A percentile compares a stretch with the other conserved stretches of the same genome.
Conservation (phyloP, 2,329 filamentous ascomycete genomes). For the Sporothrix mexicana region DNA sequence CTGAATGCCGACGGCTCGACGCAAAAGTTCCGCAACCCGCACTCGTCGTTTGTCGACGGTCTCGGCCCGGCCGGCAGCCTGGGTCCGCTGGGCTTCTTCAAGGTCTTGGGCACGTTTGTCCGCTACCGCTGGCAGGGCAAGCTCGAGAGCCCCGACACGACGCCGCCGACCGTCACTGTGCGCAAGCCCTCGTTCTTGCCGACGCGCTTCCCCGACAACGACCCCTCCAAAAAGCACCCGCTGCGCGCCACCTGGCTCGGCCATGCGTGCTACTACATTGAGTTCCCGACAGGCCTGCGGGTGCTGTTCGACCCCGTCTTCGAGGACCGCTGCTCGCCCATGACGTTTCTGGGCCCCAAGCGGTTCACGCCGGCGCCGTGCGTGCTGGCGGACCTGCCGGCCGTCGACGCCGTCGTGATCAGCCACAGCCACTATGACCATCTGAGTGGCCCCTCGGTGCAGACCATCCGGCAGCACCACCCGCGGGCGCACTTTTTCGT, state of each 20-base stretch:
- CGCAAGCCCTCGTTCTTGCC: constrained; percentile 70
- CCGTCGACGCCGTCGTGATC: constrained; percentile 78
- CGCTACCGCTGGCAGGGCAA: constrained; percentile 47
- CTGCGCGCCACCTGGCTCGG: constrained; percentile 93
- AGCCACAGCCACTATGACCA: constrained; percentile 95
- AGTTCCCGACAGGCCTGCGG: constrained; percentile 83
- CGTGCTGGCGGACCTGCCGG: constrained; percentile 75
- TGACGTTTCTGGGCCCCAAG: constrained; percentile 71
- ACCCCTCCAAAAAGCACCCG: background rate
- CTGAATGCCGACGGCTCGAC: constrained; percentile 48
- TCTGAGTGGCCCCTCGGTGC: constrained; percentile 76
- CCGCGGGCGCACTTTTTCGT: constrained; percentile 88
- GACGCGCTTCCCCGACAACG: constrained; percentile 55
- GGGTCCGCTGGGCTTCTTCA: constrained; percentile 28
- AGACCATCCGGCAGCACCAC: constrained; percentile 71
- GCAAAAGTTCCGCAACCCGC: constrained; percentile 57
- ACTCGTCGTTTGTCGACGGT: constrained; percentile 52
- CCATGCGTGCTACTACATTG: constrained; percentile 91
- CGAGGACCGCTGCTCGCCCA: constrained; percentile 81
- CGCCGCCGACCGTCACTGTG: constrained; percentile 69
- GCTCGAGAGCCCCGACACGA: constrained; percentile 62
- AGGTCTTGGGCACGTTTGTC: constrained; percentile 43
- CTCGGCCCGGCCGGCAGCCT: constrained; percentile 32
- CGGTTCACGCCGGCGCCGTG: constrained; percentile 81
- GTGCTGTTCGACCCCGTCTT: constrained; percentile 96